These are phyloP conservation scores for Symbiotaphrina buchneri DNA, from an alignment of 495 filamentous ascomycete genomes.

Conservation along the genomic window DNA sequence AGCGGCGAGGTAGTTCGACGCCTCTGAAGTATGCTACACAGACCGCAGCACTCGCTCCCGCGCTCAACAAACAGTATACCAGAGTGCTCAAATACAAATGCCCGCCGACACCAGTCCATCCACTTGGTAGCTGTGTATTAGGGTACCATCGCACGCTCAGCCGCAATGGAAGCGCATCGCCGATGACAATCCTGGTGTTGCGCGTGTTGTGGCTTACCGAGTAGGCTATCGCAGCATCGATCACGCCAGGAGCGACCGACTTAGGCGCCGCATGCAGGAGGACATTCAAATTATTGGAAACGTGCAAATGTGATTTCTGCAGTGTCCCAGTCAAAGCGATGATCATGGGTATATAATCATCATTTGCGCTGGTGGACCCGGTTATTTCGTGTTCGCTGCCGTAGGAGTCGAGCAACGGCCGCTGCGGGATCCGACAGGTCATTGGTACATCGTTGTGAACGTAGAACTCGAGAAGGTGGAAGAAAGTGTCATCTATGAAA, in stretches of 20 bases:
- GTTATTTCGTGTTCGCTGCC: slow-evolving; percentile 7
- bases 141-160: slow-evolving; percentile 78
- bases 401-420: slow-evolving; percentile 22
- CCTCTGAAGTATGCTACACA: slow-evolving; percentile 39
- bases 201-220: slow-evolving; percentile 39
- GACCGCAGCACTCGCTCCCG: slow-evolving; percentile 26
- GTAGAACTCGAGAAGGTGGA: slow-evolving; percentile 97
- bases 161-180: slow-evolving; percentile 58
- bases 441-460: slow-evolving; percentile 90
- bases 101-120: slow-evolving; percentile 31
- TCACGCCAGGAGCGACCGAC: slow-evolving; percentile 31
- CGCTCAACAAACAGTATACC: slow-evolving; percentile 36
- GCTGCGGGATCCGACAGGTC: slow-evolving; percentile 73
- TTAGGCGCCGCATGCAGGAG: slow-evolving; percentile 48
- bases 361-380: slow-evolving; percentile 12
- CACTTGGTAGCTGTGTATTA: slow-evolving; percentile 35
- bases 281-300: slow-evolving; percentile 73
- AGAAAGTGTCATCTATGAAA: slow-evolving; percentile 68
- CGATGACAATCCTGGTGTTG: slow-evolving; percentile 52
- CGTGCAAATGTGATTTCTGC: slow-evolving; percentile 75
- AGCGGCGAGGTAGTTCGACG: slow-evolving; percentile 27
- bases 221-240: slow-evolving; percentile 74
- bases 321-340: slow-evolving; percentile 78
- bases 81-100: slow-evolving; percentile 43
- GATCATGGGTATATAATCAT: slow-evolving; percentile 36